Conservation (phyloP, 2,329 filamentous ascomycete genomes). For the Hansfordia pulvinata region DNA sequence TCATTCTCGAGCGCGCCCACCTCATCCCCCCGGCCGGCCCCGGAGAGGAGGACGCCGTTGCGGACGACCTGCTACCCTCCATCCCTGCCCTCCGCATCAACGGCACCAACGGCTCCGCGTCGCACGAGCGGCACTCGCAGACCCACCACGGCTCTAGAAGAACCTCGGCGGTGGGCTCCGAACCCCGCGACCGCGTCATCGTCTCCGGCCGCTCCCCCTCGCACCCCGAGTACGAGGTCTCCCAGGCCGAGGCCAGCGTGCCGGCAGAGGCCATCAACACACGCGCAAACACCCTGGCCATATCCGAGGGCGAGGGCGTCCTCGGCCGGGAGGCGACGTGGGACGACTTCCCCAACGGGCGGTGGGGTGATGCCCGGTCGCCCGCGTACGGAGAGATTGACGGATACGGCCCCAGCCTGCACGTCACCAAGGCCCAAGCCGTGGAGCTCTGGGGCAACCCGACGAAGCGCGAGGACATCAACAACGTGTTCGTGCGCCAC, state of each 20-base stretch:
- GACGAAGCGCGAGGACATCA: slow-evolving; percentile 56
- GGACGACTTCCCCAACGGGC: slow-evolving; percentile 96
- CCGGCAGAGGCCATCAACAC: slow-evolving; percentile 61
- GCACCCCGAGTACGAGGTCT: slow-evolving; percentile 54
- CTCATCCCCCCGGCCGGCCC: slow-evolving; percentile 55
- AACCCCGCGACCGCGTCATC: slow-evolving; percentile 79
- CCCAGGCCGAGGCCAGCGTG: slow-evolving; percentile 65
- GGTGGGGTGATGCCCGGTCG: slow-evolving; percentile 86
- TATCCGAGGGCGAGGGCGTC: slow-evolving; percentile 83
- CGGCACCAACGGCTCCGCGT: slow-evolving; percentile 28
- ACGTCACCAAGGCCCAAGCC: slow-evolving; percentile 77
- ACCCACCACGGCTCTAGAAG: slow-evolving; percentile 36
- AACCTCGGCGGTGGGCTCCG: slow-evolving; percentile 68
- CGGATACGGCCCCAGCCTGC: slow-evolving; percentile 92
- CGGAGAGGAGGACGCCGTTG: slow-evolving; percentile 33
- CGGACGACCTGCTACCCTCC: slow-evolving; percentile 29
- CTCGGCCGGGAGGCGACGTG: slow-evolving; percentile 91
- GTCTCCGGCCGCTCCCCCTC: slow-evolving; percentile 50
- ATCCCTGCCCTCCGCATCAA: slow-evolving; percentile 34
- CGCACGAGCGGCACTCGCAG: slow-evolving; percentile 14
- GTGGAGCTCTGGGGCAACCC: slow-evolving; percentile 78
- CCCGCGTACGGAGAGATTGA: slow-evolving; percentile 94
- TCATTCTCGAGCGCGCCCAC: slow-evolving; percentile 75
- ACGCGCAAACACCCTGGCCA: slow-evolving; percentile 75
- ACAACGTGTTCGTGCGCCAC: slow-evolving; percentile 65